Evolutionary conservation across 129 eudicot genomes (phyloP).

Genomic region (sunflower (Helianthus annuus)): HanXRQr2.0-SUNRISE NC_035436.2:207280975-207281474

Average conservation of each 20-base stretch:
- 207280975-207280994: background rate
- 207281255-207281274: slow-evolving; percentile 84
- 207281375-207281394: background rate
- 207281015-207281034: background rate
- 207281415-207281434: no score
- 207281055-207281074: background rate
- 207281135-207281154: slow-evolving; percentile 59
- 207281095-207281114: slow-evolving; percentile 57
- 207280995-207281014: background rate
- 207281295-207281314: background rate
- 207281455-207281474: no score
- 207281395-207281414: no score
- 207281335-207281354: background rate
- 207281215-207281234: slow-evolving; percentile 73
- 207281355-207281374: background rate
- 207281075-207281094: background rate
- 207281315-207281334: background rate
- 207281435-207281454: no score
- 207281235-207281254: slow-evolving; percentile 91
- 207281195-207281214: slow-evolving; percentile 72
- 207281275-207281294: background rate
- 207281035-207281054: background rate
- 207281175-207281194: slow-evolving; percentile 84
- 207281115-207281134: slow-evolving; percentile 60
- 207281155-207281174: slow-evolving; percentile 73